Evolutionary conservation across 495 filamentous ascomycete genomes (phyloP).

Genomic region (Extremus antarcticus): DNA sequence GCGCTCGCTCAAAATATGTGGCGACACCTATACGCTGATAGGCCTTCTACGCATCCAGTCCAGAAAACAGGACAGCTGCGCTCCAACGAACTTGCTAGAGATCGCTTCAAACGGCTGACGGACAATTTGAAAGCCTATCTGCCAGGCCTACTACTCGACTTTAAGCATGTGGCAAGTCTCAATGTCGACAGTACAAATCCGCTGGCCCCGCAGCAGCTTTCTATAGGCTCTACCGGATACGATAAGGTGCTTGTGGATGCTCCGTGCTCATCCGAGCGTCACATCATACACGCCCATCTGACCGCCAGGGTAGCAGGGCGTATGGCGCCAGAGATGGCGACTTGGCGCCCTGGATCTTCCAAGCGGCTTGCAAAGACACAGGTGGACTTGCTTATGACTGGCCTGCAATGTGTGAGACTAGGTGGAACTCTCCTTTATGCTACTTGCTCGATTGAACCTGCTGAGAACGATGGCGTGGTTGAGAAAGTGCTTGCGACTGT

Average conservation of each 20-base stretch:
- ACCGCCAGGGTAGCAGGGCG: slow-evolving; percentile 1
- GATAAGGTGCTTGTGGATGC: slow-evolving; percentile 16
- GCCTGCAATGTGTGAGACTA: slow-evolving; percentile 2
- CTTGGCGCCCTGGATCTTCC: slow-evolving; percentile 9
- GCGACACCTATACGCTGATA: slow-evolving; percentile 1
- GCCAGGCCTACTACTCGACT: slow-evolving; percentile 4
- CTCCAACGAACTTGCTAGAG: slow-evolving; percentile 10
- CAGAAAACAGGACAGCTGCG: neutral
- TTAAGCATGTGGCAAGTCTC: neutral
- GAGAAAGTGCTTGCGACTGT: slow-evolving; percentile 17
- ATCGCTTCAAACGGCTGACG: slow-evolving; percentile 6
- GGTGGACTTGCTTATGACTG: slow-evolving; percentile 11
- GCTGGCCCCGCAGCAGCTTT: neutral
- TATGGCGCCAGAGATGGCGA: slow-evolving; percentile 10
- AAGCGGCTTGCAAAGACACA: slow-evolving; percentile 14
- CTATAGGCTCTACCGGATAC: neutral
- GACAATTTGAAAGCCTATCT: slow-evolving; percentile 13
- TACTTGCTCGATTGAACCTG: slow-evolving; percentile 13
- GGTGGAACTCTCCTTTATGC: slow-evolving; percentile 13
- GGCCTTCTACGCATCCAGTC: neutral
- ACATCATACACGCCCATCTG: slow-evolving; percentile 13
- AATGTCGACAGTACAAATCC: neutral
- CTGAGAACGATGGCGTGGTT: slow-evolving; percentile 18
- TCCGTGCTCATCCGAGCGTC: slow-evolving; percentile 15
- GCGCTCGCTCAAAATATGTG: slow-evolving; percentile 6